phyloP scores from a whole-genome alignment of 208 protist species.

The Leishmania braziliensis region DNA sequence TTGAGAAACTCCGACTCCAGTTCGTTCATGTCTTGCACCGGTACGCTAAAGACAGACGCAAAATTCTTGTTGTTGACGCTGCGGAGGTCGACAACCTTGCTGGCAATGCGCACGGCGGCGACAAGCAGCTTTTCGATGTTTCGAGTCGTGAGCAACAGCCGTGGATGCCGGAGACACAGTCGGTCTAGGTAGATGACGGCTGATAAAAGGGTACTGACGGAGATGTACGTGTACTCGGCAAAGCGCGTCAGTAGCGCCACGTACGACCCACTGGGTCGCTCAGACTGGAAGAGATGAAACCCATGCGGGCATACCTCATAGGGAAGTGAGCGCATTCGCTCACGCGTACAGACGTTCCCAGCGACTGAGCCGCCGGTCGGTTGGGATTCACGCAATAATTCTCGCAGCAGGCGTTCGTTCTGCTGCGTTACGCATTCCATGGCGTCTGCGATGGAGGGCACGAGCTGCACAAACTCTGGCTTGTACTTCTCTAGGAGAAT shows the following conservation, averaged over 20 bases:
- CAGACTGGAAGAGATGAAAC: conserved; percentile 37
- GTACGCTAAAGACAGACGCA: conserved; percentile 64
- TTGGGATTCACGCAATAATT: conserved; percentile 21
- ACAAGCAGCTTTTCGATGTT: conserved; percentile 81
- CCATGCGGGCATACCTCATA: conserved; percentile 32
- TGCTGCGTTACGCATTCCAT: conserved; percentile 55
- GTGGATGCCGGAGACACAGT: conserved; percentile 59
- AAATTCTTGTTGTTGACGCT: conserved; percentile 91
- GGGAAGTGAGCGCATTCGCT: conserved; percentile 24
- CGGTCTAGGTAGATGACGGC: conserved; percentile 85
- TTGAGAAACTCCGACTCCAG: conserved; percentile 77
- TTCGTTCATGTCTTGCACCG: conserved; percentile 69
- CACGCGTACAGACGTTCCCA: conserved; percentile 7
- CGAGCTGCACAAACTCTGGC: conserved; percentile 79
- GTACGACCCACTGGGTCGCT: conserved; percentile 31
- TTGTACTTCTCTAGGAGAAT: conserved; percentile 83
- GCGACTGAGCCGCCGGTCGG: not conserved
- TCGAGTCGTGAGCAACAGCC: conserved; percentile 53
- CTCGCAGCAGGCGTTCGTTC: conserved; percentile 38
- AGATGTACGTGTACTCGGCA: conserved; percentile 85
- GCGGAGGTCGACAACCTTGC: conserved; percentile 86
- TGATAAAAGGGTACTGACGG: conserved; percentile 70
- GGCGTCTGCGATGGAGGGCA: conserved; percentile 70
- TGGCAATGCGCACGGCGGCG: conserved; percentile 74
- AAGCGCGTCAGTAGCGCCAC: conserved; percentile 35